These are phyloP conservation scores for Quercus lobata DNA, from an alignment of 331 rosid genomes.

Conservation along the genomic window DNA sequence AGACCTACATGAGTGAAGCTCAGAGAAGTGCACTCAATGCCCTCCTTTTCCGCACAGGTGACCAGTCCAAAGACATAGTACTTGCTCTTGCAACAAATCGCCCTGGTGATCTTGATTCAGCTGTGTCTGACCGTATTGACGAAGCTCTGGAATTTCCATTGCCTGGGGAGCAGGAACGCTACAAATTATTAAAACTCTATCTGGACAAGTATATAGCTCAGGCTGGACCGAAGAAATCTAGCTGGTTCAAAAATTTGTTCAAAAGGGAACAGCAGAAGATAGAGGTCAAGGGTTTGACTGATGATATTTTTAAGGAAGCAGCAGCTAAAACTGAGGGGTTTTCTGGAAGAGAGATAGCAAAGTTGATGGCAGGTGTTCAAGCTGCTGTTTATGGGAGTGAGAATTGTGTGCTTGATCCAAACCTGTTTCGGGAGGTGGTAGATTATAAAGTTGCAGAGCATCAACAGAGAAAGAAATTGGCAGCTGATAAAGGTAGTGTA, in stretches of 20 bases:
- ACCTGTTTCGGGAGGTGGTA: slow-evolving; percentile 85
- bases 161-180: slow-evolving; percentile 90
- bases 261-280: slow-evolving; percentile 58
- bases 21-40: slow-evolving; percentile 99
- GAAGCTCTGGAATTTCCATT: slow-evolving; percentile 97
- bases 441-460: slow-evolving; percentile 98
- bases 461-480: slow-evolving; percentile 88
- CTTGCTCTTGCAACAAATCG: slow-evolving; percentile 98
- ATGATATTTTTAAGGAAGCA: slow-evolving; percentile 77
- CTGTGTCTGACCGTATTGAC: slow-evolving; percentile 89
- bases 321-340: slow-evolving; percentile 84
- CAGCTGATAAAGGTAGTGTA: slow-evolving; percentile 41
- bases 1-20: slow-evolving; percentile 99
- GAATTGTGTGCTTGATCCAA: slow-evolving; percentile 72
- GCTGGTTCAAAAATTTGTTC: slow-evolving; percentile 54
- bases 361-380: slow-evolving; percentile 94
- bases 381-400: slow-evolving; percentile 95
- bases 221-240: slow-evolving; percentile 63
- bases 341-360: slow-evolving; percentile 97
- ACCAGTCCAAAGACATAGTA: slow-evolving; percentile 96
- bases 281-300: slow-evolving; percentile 80
- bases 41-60: slow-evolving; percentile 94
- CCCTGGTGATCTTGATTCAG: slow-evolving; percentile 95
- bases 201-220: slow-evolving; percentile 81
- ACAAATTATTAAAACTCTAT: slow-evolving; percentile 79